These are phyloP conservation scores for Xerocomellus dryophilus DNA, from an alignment of 768 basidiomycete species.

Conservation along the genomic window DNA sequence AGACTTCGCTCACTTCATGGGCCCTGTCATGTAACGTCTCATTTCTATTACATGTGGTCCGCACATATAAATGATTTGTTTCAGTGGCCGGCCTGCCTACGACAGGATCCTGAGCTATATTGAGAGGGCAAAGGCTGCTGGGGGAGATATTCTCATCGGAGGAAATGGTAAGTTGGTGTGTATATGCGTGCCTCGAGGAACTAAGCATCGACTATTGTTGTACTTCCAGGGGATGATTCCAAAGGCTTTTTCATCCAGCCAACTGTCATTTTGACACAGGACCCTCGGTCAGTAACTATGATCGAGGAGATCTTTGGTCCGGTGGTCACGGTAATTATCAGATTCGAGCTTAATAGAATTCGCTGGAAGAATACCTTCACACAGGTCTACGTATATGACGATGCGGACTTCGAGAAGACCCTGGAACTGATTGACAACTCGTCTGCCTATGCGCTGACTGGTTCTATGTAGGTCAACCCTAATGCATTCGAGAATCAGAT, in stretches of 20 bases:
- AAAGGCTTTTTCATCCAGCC: conserved; percentile 94
- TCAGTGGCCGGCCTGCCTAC: conserved; percentile 79
- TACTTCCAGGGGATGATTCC: conserved; percentile 68
- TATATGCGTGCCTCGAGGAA: neutral
- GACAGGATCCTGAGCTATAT: conserved; percentile 85
- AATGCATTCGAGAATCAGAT: neutral
- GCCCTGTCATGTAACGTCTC: conserved; percentile 82
- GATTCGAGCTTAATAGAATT: neutral
- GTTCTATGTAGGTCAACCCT: conserved; percentile 67
- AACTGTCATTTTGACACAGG: conserved; percentile 89
- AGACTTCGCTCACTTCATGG: conserved; percentile 86
- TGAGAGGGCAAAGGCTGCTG: conserved; percentile 79
- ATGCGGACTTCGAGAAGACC: conserved; percentile 81
- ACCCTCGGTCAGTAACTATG: conserved; percentile 87
- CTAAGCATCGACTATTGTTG: neutral
- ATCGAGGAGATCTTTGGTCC: conserved; percentile 97
- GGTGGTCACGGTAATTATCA: conserved; percentile 72
- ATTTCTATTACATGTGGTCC: neutral
- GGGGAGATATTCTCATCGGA: conserved; percentile 87
- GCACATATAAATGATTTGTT: neutral
- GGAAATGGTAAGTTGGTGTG: conserved; percentile 57
- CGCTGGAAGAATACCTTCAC: neutral
- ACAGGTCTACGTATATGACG: conserved; percentile 85
- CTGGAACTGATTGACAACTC: conserved; percentile 84
- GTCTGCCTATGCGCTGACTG: conserved; percentile 90